Evolutionary conservation across 805 yeast genomes (phyloP), one percentile per base, ranked within the genome.

Genomic region (Metschnikowia amazonensis): DNA sequence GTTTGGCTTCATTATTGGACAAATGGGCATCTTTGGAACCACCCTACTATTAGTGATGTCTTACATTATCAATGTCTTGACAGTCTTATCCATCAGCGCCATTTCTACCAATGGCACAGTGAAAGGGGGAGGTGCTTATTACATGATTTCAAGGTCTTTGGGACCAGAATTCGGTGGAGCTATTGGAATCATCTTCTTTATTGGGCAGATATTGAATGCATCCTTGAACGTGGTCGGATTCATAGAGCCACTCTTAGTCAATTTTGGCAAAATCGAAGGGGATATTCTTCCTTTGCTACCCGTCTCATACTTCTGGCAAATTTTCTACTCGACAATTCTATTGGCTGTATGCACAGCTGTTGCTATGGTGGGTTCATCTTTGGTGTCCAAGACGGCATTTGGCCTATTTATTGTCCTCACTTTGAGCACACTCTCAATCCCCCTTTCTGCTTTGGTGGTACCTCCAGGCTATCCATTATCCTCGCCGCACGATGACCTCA

Each of bases 131-230:
- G 99, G 99, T 39, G 97, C 98, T 0, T 94, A 94, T 62, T 94
- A 89, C 59, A 94, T 94, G 97, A 89, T 94, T 48, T 86, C 96
- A 28, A 75, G 99, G 54, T 84, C 96, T 28, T 69, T 94, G 49
- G 99, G 99, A 0, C 97, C 97, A 3, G 99, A 94, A 62, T 94
- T 94, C 66, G 99, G 99, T 23, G 99, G 99, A 3, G 86, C 97
- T 3, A 92, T 94, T 52, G 99, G 99, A 1, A 74, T 94, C 24
- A 92, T 94, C 20, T 94, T 94, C 63, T 95, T 85, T 60, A 74
- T 94, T 43, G 99, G 99, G 0, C 99, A 94, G 67, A 89, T 90
- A 7, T 72, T 94, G 47, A 94, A 94, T 62, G 76, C 89, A 39
- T 89, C 97, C 34, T 77, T 94, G 75, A 94, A 94, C 63, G 96